Conservation (phyloP, 2,329 filamentous ascomycete species). For the Trichoderma pleuroti region DNA sequence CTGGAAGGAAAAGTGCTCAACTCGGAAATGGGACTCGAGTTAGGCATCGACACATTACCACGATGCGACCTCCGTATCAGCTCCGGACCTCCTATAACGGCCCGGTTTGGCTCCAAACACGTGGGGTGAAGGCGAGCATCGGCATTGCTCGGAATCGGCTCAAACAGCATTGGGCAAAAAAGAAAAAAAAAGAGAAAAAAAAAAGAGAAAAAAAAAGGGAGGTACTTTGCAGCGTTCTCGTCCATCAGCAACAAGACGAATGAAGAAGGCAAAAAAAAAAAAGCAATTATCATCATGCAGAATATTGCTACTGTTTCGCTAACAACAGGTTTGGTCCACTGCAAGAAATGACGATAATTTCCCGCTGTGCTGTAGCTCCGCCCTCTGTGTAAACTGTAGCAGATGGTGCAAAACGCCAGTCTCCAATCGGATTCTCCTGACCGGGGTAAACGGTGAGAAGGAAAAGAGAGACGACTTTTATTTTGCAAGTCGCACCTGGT, state of each 20-base stretch:
- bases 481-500: not conserved
- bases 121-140: conserved; percentile 9
- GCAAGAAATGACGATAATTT: conserved; percentile 18
- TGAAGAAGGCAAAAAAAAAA: not conserved
- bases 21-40: not conserved
- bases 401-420: not conserved
- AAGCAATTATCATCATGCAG: not conserved
- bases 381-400: not conserved
- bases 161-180: not conserved
- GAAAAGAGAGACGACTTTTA: not conserved
- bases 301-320: not conserved
- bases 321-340: conserved; percentile 8
- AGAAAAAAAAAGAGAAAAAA: not conserved
- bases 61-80: not conserved
- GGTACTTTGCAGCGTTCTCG: not conserved
- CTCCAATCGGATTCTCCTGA: conserved; percentile 16
- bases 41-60: conserved; percentile 11
- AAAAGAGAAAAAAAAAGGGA: not conserved
- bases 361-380: not conserved
- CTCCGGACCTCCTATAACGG: not conserved
- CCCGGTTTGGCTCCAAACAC: conserved; percentile 4
- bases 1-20: not conserved
- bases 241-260: not conserved
- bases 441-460: not conserved
- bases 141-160: conserved; percentile 9